Evolutionary conservation across 495 filamentous ascomycete species (phyloP), one percentile per base, ranked within the genome.

Genomic region (Neurospora tetrasperma): DNA sequence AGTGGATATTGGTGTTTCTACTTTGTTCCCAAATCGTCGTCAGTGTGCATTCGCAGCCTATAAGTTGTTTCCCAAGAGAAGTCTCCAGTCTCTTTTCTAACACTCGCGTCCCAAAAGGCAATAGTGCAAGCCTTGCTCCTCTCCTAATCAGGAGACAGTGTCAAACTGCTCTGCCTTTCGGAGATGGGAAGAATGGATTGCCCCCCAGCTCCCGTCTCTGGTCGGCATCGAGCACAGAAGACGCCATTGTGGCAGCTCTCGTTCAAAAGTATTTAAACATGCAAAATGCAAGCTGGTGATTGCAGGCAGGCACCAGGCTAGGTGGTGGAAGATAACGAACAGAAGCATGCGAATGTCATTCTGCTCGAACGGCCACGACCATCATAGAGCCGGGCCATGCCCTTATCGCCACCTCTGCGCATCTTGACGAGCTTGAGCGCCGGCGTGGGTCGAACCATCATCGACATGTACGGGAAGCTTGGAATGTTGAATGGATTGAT

Each of bases 21-120:
- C 69, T 43, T 66, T 73, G 41, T 71, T 62, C 70, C 39, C 71
- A 70, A 39, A 38, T 40, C 43, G 42, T 66, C 54, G 71, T 62
- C 59, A 74, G 73, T 54, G 71, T 42, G 73, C 76, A 75, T 74
- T 74, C 76, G 62, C 74, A 73, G 76, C 38, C 71, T 69, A 75
- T 78, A 74, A 78, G 78, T 76, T 73, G 76, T 70, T 68, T 54
- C 42, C 54, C 54, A 38, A 66, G 14, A 66, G 35, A 35, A 27
- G 27, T 66, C 54, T 66, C 54, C 54, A 66, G 68, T 74, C 44
- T 75, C 46, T 69, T 74, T 73, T 74, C 46, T 70, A 72, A 42
- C 39, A 69, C 31, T 72, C 54, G 54, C 54, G 54, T 66, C 54
- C 54, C 14, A 35, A 66, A 66, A 66, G 35, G 54, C 54, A 14